Percentiles rank a stretch among this genome's conserved stretches.
These are phyloP conservation scores for Epichloe sylvatica DNA, from an alignment of 2,329 filamentous ascomycete species.

Conservation along the genomic window DNA sequence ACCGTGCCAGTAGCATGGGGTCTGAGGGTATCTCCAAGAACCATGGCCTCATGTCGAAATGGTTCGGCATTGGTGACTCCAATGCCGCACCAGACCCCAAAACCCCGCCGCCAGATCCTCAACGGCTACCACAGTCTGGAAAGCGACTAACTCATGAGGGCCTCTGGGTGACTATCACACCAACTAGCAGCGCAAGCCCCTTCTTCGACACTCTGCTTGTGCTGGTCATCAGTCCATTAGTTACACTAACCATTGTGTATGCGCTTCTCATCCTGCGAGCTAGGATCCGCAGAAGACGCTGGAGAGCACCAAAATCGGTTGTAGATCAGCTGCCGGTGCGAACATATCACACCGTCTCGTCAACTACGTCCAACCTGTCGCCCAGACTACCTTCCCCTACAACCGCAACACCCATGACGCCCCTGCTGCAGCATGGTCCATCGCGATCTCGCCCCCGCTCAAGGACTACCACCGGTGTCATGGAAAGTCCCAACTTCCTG, in stretches of 20 bases:
- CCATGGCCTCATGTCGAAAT: constrained; percentile 31
- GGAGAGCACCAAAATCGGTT: constrained; percentile 94
- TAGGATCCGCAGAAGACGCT: constrained; percentile 74
- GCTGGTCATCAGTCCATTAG: constrained; percentile 82
- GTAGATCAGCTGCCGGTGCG: constrained; percentile 89
- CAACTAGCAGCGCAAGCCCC: constrained; percentile 75
- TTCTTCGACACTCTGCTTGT: constrained; percentile 96
- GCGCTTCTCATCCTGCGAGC: constrained; percentile 75
- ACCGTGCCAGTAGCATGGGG: neutral
- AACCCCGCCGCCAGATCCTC: constrained; percentile 6
- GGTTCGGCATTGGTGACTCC: constrained; percentile 33
- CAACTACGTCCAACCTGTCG: constrained; percentile 37
- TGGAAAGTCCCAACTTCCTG: constrained; percentile 33
- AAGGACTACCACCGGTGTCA: constrained; percentile 47
- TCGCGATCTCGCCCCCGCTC: constrained; percentile 47
- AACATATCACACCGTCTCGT: constrained; percentile 77
- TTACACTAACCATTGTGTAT: constrained; percentile 88
- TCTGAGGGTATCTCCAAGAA: constrained; percentile 23
- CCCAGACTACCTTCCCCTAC: constrained; percentile 47
- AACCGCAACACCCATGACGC: constrained; percentile 60
- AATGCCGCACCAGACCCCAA: constrained; percentile 10
- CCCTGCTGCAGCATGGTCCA: constrained; percentile 52
- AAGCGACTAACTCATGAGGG: constrained; percentile 39
- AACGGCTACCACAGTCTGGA: constrained; percentile 3
- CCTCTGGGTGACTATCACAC: constrained; percentile 92